Base-by-base conservation (phyloP, 1,284 basidiomycete genomes). In the Boletus holoroseus region DNA sequence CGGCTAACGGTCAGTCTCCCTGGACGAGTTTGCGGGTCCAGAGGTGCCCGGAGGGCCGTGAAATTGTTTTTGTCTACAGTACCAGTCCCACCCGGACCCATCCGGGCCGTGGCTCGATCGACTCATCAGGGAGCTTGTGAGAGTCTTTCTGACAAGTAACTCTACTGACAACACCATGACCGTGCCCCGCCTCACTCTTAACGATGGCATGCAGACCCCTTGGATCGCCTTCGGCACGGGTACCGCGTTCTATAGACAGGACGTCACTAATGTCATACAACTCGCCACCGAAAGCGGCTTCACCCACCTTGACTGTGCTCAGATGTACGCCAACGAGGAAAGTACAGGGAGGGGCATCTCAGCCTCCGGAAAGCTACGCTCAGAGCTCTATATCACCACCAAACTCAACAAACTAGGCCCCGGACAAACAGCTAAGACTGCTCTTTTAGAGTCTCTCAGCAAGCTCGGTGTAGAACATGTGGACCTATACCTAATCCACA, bases 281-380 rank as follows among this genome's bases (percentile, higher is more conserved):
- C 36, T 35, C 18, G 16, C 31, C 27, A 27, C 36, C 32, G 22
- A 41, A 20, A 55, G 30, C 5, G 13, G 28, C 18, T 51, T 42
- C 24, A 32, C 24, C 22, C 38, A 51, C 32, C 38, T 42, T 31
- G 32, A 51, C 28, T 42, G 32, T 6, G 38, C 31, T 11, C 26
- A 55, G 45, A 35, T 9, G 22, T 52, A 39, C 18, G 38, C n/a
- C 46, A 35, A 43, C 32, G 47, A 55, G 7, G 36, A 42, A 41
- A 32, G 30, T n/a, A 15, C 13, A 30, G 26, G 42, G 20, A 45
- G 47, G 40, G 28, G 49, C 12, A 54, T 48, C 28, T 27, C 18
- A 3, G 24, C 28, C 28, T 45, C 55, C 3, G 20, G 37, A 30
- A 41, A 36, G 7, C 26, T 12, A 9, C 27, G 40, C 9, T 41